A percentile compares a stretch with the other conserved stretches of the same genome.
Conservation (phyloP, 768 basidiomycete species). For the Phylloporus scabripes region DNA sequence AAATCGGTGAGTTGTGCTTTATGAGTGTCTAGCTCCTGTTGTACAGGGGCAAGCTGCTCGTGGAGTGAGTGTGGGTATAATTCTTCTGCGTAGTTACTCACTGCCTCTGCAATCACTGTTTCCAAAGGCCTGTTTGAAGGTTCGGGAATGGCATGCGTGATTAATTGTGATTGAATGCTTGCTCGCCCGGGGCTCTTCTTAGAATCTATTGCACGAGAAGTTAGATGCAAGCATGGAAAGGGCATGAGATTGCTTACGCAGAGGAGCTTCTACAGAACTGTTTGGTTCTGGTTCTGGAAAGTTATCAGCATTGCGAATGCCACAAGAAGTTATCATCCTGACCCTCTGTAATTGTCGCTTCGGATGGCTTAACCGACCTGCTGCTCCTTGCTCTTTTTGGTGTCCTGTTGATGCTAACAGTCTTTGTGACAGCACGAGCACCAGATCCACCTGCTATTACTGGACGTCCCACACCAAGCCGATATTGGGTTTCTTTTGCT, state of each 20-base stretch:
- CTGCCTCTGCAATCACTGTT: slow-evolving; percentile 24
- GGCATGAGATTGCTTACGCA: slow-evolving; percentile 12
- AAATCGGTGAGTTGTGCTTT: slow-evolving; percentile 39
- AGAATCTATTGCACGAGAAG: slow-evolving; percentile 1
- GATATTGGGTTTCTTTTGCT: slow-evolving; percentile 65
- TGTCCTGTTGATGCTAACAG: slow-evolving; percentile 44
- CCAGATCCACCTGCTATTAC: slow-evolving; percentile 60
- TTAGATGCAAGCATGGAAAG: not conserved
- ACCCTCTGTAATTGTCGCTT: slow-evolving; percentile 59
- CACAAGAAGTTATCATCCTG: slow-evolving; percentile 1
- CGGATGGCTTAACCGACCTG: slow-evolving; percentile 43
- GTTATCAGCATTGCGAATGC: slow-evolving; percentile 8
- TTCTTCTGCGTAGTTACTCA: slow-evolving; percentile 13
- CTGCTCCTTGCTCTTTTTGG: slow-evolving; percentile 45
- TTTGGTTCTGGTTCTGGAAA: slow-evolving; percentile 24
- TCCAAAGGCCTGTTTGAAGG: slow-evolving; percentile 13
- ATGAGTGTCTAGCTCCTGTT: slow-evolving; percentile 44
- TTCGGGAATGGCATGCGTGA: not conserved
- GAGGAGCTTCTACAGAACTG: slow-evolving; percentile 5
- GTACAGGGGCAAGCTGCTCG: slow-evolving; percentile 45
- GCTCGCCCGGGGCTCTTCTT: slow-evolving; percentile 1
- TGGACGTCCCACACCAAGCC: slow-evolving; percentile 69
- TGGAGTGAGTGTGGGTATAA: slow-evolving; percentile 1
- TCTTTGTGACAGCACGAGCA: slow-evolving; percentile 59
- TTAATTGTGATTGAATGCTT: slow-evolving; percentile 4